phyloP scores from a whole-genome alignment of 192 early-diverging fungal species.

The Coemansia sp. region DNA sequence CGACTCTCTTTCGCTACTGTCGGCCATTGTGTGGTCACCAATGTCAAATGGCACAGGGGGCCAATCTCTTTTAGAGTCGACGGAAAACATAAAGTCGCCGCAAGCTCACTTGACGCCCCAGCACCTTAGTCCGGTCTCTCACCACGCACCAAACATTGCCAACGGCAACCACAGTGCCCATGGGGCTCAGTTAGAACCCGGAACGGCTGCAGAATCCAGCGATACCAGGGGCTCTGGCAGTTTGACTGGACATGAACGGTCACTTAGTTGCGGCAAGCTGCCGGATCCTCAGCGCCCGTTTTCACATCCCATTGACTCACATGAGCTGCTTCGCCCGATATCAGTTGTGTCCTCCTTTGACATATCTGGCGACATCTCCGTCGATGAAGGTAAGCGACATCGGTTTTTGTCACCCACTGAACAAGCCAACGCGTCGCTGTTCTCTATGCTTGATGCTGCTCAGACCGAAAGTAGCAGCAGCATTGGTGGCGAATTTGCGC shows the following conservation, averaged over 20 bases:
- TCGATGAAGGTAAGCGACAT: not conserved
- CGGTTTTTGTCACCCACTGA: slow-evolving; percentile 24
- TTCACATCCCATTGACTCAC: no score
- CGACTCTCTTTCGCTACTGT: not conserved
- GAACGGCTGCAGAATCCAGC: no score
- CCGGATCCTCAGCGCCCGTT: no score
- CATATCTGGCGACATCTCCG: not conserved
- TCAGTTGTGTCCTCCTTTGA: no score
- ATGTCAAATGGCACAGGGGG: not conserved
- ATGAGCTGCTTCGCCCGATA: no score
- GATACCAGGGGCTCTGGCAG: no score
- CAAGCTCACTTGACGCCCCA: not conserved
- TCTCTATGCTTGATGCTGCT: slow-evolving; percentile 27
- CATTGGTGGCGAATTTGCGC: not conserved
- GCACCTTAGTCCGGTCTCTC: slow-evolving; percentile 15
- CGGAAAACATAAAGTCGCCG: not conserved
- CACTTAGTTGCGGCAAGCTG: no score
- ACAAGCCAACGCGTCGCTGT: slow-evolving; percentile 24
- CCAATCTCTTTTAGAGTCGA: not conserved
- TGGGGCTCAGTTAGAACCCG: no score
- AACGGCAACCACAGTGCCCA: no score
- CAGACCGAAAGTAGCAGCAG: not conserved
- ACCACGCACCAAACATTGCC: no score
- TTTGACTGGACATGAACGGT: no score
- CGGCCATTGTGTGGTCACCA: slow-evolving; percentile 1